Conservation (phyloP, 352 stramenopile species). For the Globisporangium okanoganense region DNA sequence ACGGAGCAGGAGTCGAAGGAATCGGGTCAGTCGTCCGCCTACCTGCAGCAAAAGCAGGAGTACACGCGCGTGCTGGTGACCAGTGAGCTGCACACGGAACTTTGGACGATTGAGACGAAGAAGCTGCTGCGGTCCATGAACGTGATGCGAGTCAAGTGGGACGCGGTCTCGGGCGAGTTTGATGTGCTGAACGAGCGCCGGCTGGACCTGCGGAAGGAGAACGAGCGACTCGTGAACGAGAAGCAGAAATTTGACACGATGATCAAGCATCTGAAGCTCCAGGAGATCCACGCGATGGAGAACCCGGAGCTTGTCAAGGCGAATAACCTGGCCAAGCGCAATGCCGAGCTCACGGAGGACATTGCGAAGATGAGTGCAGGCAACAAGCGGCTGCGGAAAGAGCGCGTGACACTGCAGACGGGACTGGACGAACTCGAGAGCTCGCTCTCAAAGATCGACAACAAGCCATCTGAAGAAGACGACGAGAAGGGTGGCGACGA, state of each 20-base stretch:
- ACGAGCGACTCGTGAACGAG: conserved; percentile 63
- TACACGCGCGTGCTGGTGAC: conserved; percentile 78
- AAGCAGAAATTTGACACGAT: conserved; percentile 72
- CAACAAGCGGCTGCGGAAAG: conserved; percentile 82
- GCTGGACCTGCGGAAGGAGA: conserved; percentile 66
- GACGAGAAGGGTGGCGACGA: conserved; percentile 53
- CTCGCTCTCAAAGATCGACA: conserved; percentile 58
- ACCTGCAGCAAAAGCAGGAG: conserved; percentile 76
- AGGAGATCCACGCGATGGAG: conserved; percentile 64
- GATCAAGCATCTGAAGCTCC: conserved; percentile 81
- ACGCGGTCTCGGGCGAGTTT: conserved; percentile 65
- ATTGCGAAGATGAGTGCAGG: conserved; percentile 80
- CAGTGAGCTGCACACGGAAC: conserved; percentile 78
- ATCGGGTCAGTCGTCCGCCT: conserved; percentile 48
- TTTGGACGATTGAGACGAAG: conserved; percentile 85
- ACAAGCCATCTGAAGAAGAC: conserved; percentile 39
- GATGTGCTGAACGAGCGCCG: conserved; percentile 57
- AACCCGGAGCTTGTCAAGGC: conserved; percentile 77
- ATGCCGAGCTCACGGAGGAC: conserved; percentile 77
- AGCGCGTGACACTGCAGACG: conserved; percentile 62
- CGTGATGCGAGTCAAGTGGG: conserved; percentile 65
- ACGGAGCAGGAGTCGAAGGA: conserved; percentile 21
- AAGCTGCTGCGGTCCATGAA: conserved; percentile 60
- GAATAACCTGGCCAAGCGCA: conserved; percentile 69
- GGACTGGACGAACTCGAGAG: conserved; percentile 71